A percentile compares a stretch with the other conserved stretches of the same genome.
Conservation (phyloP, 1,284 basidiomycete genomes). For the Boletus mariae region DNA sequence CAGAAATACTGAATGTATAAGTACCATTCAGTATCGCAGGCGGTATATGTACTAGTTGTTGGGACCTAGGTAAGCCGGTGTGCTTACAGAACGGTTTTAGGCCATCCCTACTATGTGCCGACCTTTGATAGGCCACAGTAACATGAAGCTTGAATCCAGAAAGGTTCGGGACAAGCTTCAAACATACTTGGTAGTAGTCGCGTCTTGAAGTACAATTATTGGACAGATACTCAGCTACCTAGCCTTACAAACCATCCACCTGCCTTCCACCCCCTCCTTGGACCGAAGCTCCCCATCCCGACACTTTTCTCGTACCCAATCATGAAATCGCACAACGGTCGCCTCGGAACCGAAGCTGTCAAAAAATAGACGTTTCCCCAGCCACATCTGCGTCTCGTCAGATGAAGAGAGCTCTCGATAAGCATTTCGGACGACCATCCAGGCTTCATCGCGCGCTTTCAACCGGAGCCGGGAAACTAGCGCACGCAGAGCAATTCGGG, state of each 20-base stretch:
- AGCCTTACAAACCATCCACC: slow-evolving; percentile 51
- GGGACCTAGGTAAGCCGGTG: too few relatives aligned
- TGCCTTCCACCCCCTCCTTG: slow-evolving; percentile 52
- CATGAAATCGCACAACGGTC: slow-evolving; percentile 22
- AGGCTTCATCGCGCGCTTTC: slow-evolving; percentile 51
- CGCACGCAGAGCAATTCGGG: slow-evolving; percentile 40
- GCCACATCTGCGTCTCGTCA: slow-evolving; percentile 47
- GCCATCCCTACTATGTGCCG: too few relatives aligned
- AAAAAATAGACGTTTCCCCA: slow-evolving; percentile 42
- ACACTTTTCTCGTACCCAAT: slow-evolving; percentile 49
- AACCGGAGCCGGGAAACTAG: slow-evolving; percentile 46
- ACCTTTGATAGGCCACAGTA: too few relatives aligned
- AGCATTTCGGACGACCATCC: slow-evolving; percentile 57
- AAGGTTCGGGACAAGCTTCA: too few relatives aligned
- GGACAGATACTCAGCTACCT: slow-evolving; percentile 12
- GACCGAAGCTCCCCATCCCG: slow-evolving; percentile 44
- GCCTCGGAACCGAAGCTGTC: slow-evolving; percentile 35
- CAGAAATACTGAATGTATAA: too few relatives aligned
- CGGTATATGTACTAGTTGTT: too few relatives aligned
- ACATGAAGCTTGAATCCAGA: too few relatives aligned
- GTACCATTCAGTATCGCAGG: too few relatives aligned
- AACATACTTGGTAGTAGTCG: too few relatives aligned
- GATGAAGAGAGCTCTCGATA: slow-evolving; percentile 58
- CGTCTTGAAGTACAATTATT: neutral
- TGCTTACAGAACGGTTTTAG: too few relatives aligned